phyloP scores from a whole-genome alignment of 1,284 basidiomycete species.

The Fomitopsis schrenkii region DNA sequence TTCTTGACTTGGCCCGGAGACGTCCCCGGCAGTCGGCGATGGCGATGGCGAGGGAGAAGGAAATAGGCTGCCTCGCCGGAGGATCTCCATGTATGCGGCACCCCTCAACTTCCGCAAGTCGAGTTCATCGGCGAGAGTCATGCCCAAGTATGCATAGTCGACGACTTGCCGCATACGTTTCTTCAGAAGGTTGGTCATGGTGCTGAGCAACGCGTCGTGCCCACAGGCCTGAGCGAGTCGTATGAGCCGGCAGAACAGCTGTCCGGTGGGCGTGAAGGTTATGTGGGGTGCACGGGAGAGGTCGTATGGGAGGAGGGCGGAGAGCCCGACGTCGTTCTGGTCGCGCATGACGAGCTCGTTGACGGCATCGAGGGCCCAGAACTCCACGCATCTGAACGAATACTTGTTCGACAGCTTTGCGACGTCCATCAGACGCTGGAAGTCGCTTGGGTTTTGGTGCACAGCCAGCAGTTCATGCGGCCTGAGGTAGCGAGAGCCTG shows the following conservation, averaged over 20 bases:
- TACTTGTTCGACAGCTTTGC: conserved; percentile 31
- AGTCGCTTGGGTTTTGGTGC: conserved; percentile 15
- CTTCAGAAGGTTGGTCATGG: conserved; percentile 52
- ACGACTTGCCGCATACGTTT: conserved; percentile 54
- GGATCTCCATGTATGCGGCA: conserved; percentile 63
- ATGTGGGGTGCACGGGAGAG: conserved; percentile 27
- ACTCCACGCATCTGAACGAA: conserved; percentile 26
- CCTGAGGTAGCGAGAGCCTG: conserved; percentile 13
- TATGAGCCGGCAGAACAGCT: conserved; percentile 52
- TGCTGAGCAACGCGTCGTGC: conserved; percentile 51
- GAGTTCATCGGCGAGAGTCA: conserved; percentile 65
- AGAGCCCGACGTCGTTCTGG: conserved; percentile 51
- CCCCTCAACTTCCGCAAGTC: conserved; percentile 52
- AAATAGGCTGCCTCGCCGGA: conserved; percentile 51
- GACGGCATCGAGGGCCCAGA: conserved; percentile 27
- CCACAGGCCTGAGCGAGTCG: conserved; percentile 60
- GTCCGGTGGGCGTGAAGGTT: conserved; percentile 27
- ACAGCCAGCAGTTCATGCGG: conserved; percentile 24
- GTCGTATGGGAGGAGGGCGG: conserved; percentile 31
- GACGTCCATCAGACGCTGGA: conserved; percentile 25
- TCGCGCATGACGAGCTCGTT: conserved; percentile 49
- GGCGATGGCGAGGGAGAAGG: conserved; percentile 26
- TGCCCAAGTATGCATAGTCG: conserved; percentile 63
- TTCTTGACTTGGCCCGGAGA: not conserved
- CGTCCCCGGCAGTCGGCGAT: not conserved